phyloP scores from a whole-genome alignment of 805 yeast species.

The Candida qinlingensis region DNA sequence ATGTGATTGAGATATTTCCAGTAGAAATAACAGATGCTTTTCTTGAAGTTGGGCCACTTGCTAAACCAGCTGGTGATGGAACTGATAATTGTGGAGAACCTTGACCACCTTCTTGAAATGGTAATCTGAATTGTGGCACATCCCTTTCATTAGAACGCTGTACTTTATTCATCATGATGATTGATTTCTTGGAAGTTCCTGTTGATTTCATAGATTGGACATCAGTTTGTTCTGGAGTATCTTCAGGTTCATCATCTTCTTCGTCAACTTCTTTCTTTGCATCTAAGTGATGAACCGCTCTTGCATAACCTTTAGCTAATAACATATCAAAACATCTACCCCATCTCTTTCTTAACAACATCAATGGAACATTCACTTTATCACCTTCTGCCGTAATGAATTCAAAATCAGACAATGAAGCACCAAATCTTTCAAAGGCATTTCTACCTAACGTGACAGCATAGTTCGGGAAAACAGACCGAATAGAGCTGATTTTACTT shows the following conservation, averaged over 20 bases:
- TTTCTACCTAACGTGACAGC: slow-evolving; percentile 75
- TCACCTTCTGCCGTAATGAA: slow-evolving; percentile 67
- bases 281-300: slow-evolving; percentile 37
- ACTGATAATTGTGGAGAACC: slow-evolving; percentile 11
- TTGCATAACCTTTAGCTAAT: slow-evolving; percentile 58
- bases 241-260: slow-evolving; percentile 8
- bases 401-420: slow-evolving; percentile 64
- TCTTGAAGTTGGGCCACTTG: slow-evolving; percentile 26
- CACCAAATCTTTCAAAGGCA: slow-evolving; percentile 64
- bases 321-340: slow-evolving; percentile 63
- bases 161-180: slow-evolving; percentile 19
- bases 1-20: slow-evolving; percentile 25
- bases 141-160: slow-evolving; percentile 21
- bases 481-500: slow-evolving; percentile 55
- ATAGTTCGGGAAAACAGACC: slow-evolving; percentile 69
- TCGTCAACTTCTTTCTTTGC: slow-evolving; percentile 7
- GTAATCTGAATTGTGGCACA: slow-evolving; percentile 58
- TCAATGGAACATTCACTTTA: slow-evolving; percentile 55
- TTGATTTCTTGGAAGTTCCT: slow-evolving; percentile 21
- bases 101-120: slow-evolving; percentile 49
- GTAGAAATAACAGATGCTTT: slow-evolving; percentile 34
- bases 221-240: slow-evolving; percentile 4
- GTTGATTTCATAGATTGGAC: slow-evolving; percentile 13
- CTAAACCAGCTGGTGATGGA: slow-evolving; percentile 5
- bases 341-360: slow-evolving; percentile 68